A percentile compares a stretch with the other conserved stretches of the same genome.
These are phyloP conservation scores for Pestalotiopsis sp. DNA, from an alignment of 2,329 filamentous ascomycete genomes.

Conservation along the genomic window DNA sequence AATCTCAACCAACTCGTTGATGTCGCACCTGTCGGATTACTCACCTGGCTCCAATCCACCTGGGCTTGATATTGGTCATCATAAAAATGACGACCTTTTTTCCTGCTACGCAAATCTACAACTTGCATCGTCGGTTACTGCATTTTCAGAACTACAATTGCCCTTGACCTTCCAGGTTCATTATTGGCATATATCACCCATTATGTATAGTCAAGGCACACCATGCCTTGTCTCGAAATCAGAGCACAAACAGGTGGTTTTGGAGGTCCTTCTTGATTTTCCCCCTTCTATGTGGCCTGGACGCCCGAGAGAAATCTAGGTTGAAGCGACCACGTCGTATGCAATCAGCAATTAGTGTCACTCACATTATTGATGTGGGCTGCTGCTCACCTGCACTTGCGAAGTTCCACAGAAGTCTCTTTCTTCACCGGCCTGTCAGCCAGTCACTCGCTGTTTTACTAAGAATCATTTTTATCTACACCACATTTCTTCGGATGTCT, in stretches of 20 bases:
- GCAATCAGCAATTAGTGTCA: constrained; percentile 10
- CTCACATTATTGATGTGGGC: not conserved
- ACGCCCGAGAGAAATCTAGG: not conserved
- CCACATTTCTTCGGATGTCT: not conserved
- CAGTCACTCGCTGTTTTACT: not conserved
- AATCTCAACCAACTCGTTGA: constrained; percentile 59
- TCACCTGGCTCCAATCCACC: constrained; percentile 54
- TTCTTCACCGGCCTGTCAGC: not conserved
- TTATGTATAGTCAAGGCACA: not conserved
- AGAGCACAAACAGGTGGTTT: not conserved
- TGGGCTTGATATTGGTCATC: constrained; percentile 39
- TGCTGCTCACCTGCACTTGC: not conserved
- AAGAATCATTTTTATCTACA: not conserved
- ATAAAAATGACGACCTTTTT: not conserved
- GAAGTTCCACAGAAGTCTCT: not conserved
- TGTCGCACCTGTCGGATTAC: constrained; percentile 53
- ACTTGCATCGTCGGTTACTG: too few relatives aligned
- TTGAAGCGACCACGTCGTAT: not conserved
- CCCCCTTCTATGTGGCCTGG: not conserved
- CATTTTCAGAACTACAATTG: too few relatives aligned
- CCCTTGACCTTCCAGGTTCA: too few relatives aligned
- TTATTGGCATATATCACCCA: too few relatives aligned
- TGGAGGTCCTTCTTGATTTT: constrained; percentile 4
- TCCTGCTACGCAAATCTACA: too few relatives aligned
- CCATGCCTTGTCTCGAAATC: too few relatives aligned